phyloP scores from a whole-genome alignment of 495 filamentous ascomycete genomes.

The Aspergillus carlsbadensis region DNA sequence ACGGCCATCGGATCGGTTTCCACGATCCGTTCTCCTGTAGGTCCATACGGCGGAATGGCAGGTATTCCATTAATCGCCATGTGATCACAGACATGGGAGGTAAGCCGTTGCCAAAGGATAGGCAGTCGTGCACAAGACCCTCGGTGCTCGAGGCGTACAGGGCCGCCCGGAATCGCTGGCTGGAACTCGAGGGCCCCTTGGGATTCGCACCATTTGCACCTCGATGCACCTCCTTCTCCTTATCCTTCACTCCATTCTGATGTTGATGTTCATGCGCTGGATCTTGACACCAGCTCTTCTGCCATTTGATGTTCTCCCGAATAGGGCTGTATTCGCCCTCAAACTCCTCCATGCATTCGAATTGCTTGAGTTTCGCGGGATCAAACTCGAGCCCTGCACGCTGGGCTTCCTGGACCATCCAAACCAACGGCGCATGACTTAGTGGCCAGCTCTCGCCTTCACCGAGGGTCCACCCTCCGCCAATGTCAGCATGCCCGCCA shows the following conservation, averaged over 20 bases:
- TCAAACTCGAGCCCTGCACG: slow-evolving; percentile 73
- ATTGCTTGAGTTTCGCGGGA: slow-evolving; percentile 60
- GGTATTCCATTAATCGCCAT: slow-evolving; percentile 83
- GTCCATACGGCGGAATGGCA: slow-evolving; percentile 85
- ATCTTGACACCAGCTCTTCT: slow-evolving; percentile 23
- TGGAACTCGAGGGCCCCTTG: slow-evolving; percentile 32
- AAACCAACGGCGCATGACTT: slow-evolving; percentile 74
- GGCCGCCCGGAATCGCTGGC: slow-evolving; percentile 50
- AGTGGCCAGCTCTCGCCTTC: slow-evolving; percentile 57
- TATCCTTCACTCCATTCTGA: background rate
- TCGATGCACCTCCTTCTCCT: background rate
- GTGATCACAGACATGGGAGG: slow-evolving; percentile 56
- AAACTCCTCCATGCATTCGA: slow-evolving; percentile 60
- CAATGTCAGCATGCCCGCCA: slow-evolving; percentile 79
- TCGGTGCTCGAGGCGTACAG: slow-evolving; percentile 58
- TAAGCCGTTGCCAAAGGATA: slow-evolving; percentile 66
- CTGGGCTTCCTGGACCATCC: slow-evolving; percentile 82
- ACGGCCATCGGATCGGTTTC: slow-evolving; percentile 78
- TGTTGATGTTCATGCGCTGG: slow-evolving; percentile 18
- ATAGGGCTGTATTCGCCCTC: slow-evolving; percentile 44
- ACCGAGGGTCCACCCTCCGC: slow-evolving; percentile 74
- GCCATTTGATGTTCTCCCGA: slow-evolving; percentile 37
- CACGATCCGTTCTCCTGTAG: slow-evolving; percentile 70
- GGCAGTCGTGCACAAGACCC: slow-evolving; percentile 72
- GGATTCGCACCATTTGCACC: slow-evolving; percentile 3